These are phyloP conservation scores for Amyloporia xantha DNA, from an alignment of 768 basidiomycete genomes.

Conservation along the genomic window DNA sequence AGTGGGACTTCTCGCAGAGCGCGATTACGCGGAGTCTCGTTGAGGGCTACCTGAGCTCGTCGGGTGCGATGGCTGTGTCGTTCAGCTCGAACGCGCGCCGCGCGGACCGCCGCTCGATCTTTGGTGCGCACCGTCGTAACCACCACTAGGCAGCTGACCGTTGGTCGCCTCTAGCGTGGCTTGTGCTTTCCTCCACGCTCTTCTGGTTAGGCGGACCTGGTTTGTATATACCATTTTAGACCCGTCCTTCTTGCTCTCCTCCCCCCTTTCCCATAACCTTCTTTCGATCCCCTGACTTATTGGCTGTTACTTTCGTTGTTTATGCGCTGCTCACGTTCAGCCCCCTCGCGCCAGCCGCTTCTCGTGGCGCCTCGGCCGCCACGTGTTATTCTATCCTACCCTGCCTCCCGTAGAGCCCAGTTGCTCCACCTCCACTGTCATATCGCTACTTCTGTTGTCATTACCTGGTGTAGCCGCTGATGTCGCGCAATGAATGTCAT, in stretches of 20 bases:
- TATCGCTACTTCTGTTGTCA: neutral
- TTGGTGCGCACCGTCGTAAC: constrained; percentile 13
- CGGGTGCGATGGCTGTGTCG: constrained; percentile 16
- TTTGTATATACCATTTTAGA: neutral
- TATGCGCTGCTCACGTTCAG: no score
- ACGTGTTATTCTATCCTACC: neutral
- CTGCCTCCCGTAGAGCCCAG: neutral
- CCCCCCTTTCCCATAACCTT: neutral
- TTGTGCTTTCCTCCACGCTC: neutral
- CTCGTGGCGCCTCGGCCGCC: neutral
- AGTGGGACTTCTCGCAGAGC: constrained; percentile 21
- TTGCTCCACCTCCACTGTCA: neutral
- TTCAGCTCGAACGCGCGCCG: constrained; percentile 10
- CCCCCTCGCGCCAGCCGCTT: neutral
- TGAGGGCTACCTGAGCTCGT: constrained; percentile 19
- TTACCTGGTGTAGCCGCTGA: neutral
- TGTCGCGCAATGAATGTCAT: neutral
- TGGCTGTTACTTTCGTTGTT: neutral
- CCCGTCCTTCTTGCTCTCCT: neutral
- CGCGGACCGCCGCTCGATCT: constrained; percentile 10
- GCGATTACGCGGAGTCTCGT: constrained; percentile 18
- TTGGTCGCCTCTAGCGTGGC: neutral
- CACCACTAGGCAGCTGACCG: constrained; percentile 9
- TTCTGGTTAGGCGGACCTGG: neutral
- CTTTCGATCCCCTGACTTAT: neutral